phyloP scores from a whole-genome alignment of 2,329 filamentous ascomycete genomes.

The Penicillium sp. region DNA sequence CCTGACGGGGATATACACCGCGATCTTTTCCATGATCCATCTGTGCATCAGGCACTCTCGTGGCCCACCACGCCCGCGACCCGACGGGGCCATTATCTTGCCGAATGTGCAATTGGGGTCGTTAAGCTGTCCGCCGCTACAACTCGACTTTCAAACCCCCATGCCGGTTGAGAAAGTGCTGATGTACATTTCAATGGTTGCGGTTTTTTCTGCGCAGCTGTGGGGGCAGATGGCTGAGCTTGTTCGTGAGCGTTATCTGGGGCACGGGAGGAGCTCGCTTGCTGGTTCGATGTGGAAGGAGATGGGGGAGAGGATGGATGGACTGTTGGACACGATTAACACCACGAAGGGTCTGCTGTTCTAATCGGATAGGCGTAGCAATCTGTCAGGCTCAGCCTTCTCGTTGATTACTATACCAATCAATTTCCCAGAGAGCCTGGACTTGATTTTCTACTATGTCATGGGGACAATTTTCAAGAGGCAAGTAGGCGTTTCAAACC shows the following conservation, averaged over 20 bases:
- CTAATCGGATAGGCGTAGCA: not conserved
- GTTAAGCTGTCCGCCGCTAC: not conserved
- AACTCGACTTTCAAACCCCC: not conserved
- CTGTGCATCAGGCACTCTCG: not conserved
- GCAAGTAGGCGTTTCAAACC: no score
- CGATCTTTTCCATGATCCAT: not conserved
- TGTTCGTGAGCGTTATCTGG: not conserved
- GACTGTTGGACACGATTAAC: not conserved
- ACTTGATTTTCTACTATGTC: no score
- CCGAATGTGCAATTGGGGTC: not conserved
- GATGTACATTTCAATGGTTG: not conserved
- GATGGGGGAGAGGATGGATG: not conserved
- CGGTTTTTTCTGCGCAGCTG: not conserved
- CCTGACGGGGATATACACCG: not conserved
- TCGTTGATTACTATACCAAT: no score
- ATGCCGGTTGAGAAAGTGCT: not conserved
- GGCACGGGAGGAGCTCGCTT: not conserved
- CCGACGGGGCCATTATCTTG: not conserved
- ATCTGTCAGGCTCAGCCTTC: no score
- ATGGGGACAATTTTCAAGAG: no score
- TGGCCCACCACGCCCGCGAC: not conserved
- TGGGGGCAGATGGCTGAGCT: not conserved
- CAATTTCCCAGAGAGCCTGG: no score
- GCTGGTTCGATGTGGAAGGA: not conserved
- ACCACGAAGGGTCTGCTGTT: not conserved